Conservation (phyloP, 73 alveolate species). For the Tetrahymena borealis region DNA sequence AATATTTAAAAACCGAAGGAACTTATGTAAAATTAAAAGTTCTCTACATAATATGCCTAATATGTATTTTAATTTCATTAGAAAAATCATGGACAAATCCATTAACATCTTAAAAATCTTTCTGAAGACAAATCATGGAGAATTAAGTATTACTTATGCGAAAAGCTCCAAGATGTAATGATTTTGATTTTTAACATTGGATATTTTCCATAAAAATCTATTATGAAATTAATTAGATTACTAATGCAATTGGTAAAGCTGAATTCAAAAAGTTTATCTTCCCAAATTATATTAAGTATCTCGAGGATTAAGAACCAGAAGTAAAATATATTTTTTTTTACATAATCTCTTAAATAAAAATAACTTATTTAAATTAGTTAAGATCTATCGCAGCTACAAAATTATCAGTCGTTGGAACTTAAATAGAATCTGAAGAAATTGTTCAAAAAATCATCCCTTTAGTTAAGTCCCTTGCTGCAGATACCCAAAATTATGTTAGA, state of each 20-base stretch:
- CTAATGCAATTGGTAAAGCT: constrained; percentile 17
- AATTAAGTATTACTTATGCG: constrained; percentile 34
- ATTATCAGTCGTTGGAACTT: constrained; percentile 4
- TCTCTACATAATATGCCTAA: background rate
- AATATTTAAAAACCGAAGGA: background rate
- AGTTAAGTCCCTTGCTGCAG: constrained; percentile 1
- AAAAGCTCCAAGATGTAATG: constrained; percentile 31
- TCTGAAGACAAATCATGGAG: constrained; percentile 50
- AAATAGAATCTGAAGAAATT: constrained; percentile 35
- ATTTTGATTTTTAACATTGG: background rate
- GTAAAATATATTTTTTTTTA: background rate
- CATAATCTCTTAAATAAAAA: background rate
- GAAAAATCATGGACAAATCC: constrained; percentile 1
- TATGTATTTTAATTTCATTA: background rate
- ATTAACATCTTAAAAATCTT: constrained; percentile 11
- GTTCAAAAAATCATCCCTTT: constrained; percentile 11
- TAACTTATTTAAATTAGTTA: background rate
- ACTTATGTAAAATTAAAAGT: background rate
- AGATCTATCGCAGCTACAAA: constrained; percentile 27
- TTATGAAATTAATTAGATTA: constrained; percentile 5
- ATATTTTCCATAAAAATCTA: background rate
- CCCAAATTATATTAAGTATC: constrained; percentile 13
- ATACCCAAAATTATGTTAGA: constrained; percentile 30
- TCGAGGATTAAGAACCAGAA: constrained; percentile 36
- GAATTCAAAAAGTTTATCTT: constrained; percentile 12